A percentile compares a stretch with the other conserved stretches of the same genome.
phyloP scores from a whole-genome alignment of 495 filamentous ascomycete genomes.

The Corynascus novoguineensis region DNA sequence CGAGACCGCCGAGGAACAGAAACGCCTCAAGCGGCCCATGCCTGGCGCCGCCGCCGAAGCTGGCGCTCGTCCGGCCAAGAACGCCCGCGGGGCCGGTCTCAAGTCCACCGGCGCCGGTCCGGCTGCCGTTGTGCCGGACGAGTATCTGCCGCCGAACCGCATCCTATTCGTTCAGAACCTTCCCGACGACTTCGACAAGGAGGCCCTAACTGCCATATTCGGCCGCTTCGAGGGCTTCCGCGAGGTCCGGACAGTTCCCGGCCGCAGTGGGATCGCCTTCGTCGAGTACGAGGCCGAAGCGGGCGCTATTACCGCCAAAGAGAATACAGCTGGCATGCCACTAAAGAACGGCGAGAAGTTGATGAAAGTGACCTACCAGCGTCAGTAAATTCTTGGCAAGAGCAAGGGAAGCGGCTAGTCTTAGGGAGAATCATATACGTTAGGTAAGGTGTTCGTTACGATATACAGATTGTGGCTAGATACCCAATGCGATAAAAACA shows the following conservation, averaged over 20 bases:
- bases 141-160: slow-evolving; percentile 96
- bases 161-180: slow-evolving; percentile 94
- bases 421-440: not conserved
- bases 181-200: slow-evolving; percentile 79
- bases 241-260: slow-evolving; percentile 84
- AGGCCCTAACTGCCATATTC: slow-evolving; percentile 74
- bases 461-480: slow-evolving; percentile 4
- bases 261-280: slow-evolving; percentile 85
- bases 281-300: slow-evolving; percentile 91
- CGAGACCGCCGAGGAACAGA: slow-evolving; percentile 74
- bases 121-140: slow-evolving; percentile 80
- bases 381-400: slow-evolving; percentile 55
- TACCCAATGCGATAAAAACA: slow-evolving; percentile 21
- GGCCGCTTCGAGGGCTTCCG: slow-evolving; percentile 88
- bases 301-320: slow-evolving; percentile 90
- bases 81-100: slow-evolving; percentile 70
- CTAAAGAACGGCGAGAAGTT: slow-evolving; percentile 62
- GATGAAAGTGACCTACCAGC: slow-evolving; percentile 85
- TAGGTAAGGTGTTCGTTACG: slow-evolving; percentile 8
- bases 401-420: not conserved
- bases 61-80: slow-evolving; percentile 63
- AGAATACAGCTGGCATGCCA: slow-evolving; percentile 84
- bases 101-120: slow-evolving; percentile 68
- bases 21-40: slow-evolving; percentile 71
- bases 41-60: slow-evolving; percentile 45